Evolutionary conservation across 2,329 filamentous ascomycete species (phyloP), one percentile per base, ranked within the genome.

Genomic region (Trichoderma semiorbis): DNA sequence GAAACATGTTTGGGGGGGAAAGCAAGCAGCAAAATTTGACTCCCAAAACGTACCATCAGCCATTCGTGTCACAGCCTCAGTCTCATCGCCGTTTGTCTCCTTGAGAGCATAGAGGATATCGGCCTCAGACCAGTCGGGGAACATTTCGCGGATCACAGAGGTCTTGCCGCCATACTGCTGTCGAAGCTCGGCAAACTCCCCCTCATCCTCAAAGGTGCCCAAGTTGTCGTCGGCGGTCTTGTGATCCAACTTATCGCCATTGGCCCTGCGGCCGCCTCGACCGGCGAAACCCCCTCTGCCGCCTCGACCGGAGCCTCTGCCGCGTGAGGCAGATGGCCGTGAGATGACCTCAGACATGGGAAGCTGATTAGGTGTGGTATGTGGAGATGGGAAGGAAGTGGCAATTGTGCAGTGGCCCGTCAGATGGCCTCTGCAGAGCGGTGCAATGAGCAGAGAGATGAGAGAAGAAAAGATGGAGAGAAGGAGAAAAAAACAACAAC

Each of bases 281-380:
- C 92, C 87, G 79, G 88, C 89, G 83, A 91, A 92, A 77, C 91
- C 92, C 82, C 91, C 91, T 85, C 92, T 89, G 80, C 94, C 94
- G 81, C 95, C 95, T 83, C 95, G 92, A 84, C 91, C 89, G 82
- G 94, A 92, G 86, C 93, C 94, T 89, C 96, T 92, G 85, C 95
- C 95, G 85, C 95, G 93, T 87, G 90, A 84, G 85, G 93, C 90
- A 83, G 91, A 88, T 82, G 92, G 89, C 88, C 95, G 90, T 85
- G 92, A 89, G 88, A 94, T 92, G 86, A 93, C 90, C 89, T 98
- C 95, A 89, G 96, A 97, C 96, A 98, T 98, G 85, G 83, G 50
- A 84, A 79, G 81, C 79, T 80, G 79, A 77, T 81, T 82, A 78
- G 76, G 81, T 80, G 80, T 83, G 79, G 81, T 80, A 80, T 83